These are phyloP conservation scores for Fistulina hepatica DNA, from an alignment of 1,284 basidiomycete genomes.

Conservation along the genomic window DNA sequence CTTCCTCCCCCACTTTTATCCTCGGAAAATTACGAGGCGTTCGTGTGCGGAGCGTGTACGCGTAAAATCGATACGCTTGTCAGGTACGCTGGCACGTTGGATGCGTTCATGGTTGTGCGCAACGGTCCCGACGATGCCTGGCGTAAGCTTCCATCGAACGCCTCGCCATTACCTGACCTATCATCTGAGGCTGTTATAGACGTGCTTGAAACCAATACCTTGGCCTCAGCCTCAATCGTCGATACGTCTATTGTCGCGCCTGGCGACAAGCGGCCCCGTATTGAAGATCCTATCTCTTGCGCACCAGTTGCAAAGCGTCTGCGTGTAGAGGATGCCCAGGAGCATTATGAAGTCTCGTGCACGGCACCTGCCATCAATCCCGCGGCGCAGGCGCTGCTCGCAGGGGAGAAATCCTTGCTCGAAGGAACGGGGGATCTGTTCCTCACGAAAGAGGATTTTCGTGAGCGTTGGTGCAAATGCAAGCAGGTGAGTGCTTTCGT, in stretches of 20 bases:
- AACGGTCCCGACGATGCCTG: constrained; percentile 39
- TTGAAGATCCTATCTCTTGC: neutral
- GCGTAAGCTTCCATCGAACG: constrained; percentile 41
- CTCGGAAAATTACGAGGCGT: constrained; percentile 55
- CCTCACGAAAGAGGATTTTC: constrained; percentile 52
- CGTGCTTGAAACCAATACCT: no score
- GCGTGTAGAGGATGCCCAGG: no score
- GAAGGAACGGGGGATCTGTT: constrained; percentile 60
- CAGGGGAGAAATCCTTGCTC: no score
- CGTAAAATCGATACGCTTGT: constrained; percentile 38
- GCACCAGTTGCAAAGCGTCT: neutral
- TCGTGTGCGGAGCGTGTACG: constrained; percentile 61
- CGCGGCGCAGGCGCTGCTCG: no score
- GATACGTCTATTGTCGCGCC: constrained; percentile 13
- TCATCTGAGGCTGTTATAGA: no score
- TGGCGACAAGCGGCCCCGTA: constrained; percentile 45
- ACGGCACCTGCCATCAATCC: no score
- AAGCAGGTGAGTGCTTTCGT: constrained; percentile 34
- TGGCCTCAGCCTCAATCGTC: no score
- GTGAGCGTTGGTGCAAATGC: constrained; percentile 66
- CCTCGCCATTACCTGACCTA: no score
- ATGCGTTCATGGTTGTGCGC: constrained; percentile 52
- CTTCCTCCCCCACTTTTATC: constrained; percentile 56
- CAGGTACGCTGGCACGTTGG: constrained; percentile 54
- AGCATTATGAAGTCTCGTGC: no score